phyloP scores from a whole-genome alignment of 495 filamentous ascomycete species.

The Penicillium silybi region DNA sequence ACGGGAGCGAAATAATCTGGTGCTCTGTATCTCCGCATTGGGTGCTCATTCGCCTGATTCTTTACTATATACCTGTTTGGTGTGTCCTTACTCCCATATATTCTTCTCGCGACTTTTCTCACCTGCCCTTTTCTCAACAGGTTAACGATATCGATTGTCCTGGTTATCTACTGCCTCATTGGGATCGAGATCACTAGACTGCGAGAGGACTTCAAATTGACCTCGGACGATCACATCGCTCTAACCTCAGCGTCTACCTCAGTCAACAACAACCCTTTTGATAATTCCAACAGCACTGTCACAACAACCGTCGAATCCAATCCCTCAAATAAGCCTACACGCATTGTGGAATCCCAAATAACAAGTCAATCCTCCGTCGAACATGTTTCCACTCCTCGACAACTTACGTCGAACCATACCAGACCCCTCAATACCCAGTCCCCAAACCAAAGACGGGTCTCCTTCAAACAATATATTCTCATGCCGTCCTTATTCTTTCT shows the following conservation, averaged over 20 bases:
- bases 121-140: constrained; percentile 15
- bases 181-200: constrained; percentile 40
- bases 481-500: constrained; percentile 49
- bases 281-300: constrained; percentile 10
- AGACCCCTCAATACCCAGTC: not conserved
- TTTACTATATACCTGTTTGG: constrained; percentile 47
- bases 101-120: not conserved
- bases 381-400: not conserved
- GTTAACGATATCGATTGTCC: constrained; percentile 33
- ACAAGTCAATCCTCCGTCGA: constrained; percentile 9
- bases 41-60: constrained; percentile 39
- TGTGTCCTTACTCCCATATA: constrained; percentile 3
- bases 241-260: constrained; percentile 1
- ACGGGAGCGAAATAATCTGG: constrained; percentile 44
- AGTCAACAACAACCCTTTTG: not conserved
- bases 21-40: constrained; percentile 44
- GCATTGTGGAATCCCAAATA: constrained; percentile 5
- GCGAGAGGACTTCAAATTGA: constrained; percentile 32
- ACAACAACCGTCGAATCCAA: constrained; percentile 12
- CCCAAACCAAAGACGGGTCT: constrained; percentile 28
- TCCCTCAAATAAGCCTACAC: not conserved
- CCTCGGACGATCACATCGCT: constrained; percentile 30
- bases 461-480: constrained; percentile 43
- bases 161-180: constrained; percentile 39
- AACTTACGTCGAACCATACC: not conserved